These are phyloP conservation scores for Lichtheimia hyalospora DNA, from an alignment of 371 early-diverging fungal genomes.

Conservation along the genomic window DNA sequence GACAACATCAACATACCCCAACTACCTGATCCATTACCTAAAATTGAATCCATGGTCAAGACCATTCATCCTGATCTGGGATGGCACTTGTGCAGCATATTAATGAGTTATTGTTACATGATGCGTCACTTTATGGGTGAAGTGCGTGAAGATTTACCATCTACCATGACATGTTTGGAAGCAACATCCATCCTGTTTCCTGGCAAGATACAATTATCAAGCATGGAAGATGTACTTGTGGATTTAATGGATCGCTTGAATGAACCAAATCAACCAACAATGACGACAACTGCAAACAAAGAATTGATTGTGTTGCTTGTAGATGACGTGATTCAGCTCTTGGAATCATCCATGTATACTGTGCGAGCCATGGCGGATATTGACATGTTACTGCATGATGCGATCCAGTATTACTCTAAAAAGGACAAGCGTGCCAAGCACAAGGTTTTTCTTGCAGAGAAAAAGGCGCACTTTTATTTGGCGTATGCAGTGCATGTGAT, in stretches of 20 bases:
- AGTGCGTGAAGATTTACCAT: conserved; percentile 21
- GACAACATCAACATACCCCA: conserved; percentile 2
- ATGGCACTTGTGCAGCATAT: conserved; percentile 30
- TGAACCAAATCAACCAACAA: background rate
- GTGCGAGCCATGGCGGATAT: conserved; percentile 24
- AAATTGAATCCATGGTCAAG: conserved; percentile 20
- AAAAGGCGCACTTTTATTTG: conserved; percentile 32
- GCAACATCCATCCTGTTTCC: conserved; percentile 20
- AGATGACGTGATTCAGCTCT: conserved; percentile 15
- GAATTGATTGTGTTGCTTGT: conserved; percentile 19
- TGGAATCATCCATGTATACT: background rate
- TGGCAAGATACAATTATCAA: conserved; percentile 18
- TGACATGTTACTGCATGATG: conserved; percentile 22
- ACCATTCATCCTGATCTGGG: conserved; percentile 9
- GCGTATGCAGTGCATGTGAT: conserved; percentile 14
- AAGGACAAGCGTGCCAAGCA: conserved; percentile 6
- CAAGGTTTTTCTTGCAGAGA: conserved; percentile 12
- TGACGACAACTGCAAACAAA: background rate
- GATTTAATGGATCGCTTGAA: background rate
- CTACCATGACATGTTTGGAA: conserved; percentile 17
- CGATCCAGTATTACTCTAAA: conserved; percentile 7
- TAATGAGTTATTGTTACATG: conserved; percentile 36
- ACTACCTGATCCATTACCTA: conserved; percentile 17
- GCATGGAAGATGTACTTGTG: conserved; percentile 14
- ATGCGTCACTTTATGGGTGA: conserved; percentile 37